These are phyloP conservation scores for Xylaria sp. DNA, from an alignment of 2,329 filamentous ascomycete species.

Conservation along the genomic window DNA sequence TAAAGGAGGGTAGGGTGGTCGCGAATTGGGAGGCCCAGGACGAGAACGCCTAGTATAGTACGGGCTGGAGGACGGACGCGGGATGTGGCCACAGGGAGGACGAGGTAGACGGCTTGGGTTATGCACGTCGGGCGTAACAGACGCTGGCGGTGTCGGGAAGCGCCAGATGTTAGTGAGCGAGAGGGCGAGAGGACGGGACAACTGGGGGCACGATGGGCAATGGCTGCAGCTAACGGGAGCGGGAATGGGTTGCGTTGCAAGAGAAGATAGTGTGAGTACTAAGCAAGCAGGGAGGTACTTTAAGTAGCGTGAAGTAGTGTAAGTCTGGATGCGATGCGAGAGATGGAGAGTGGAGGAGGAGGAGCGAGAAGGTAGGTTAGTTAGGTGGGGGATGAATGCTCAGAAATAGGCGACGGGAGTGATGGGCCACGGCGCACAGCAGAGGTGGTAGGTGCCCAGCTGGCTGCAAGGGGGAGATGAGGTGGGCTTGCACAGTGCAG, in stretches of 20 bases:
- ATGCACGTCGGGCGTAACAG: conserved; percentile 44
- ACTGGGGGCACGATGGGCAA: conserved; percentile 11
- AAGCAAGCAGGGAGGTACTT: neutral
- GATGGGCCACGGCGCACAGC: neutral
- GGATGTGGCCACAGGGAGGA: conserved; percentile 29
- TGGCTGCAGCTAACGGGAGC: conserved; percentile 4
- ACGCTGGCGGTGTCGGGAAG: conserved; percentile 41
- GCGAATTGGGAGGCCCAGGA: conserved; percentile 44
- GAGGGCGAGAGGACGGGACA: conserved; percentile 26
- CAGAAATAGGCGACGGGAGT: conserved; percentile 15
- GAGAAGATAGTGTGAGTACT: neutral
- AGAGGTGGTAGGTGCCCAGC: neutral
- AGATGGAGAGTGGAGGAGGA: neutral
- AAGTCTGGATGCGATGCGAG: neutral
- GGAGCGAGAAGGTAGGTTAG: neutral
- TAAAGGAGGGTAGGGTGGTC: conserved; percentile 46
- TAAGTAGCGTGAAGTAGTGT: neutral
- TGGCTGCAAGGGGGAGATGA: conserved; percentile 26
- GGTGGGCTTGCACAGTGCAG: conserved; percentile 13
- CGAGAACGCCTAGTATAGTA: conserved; percentile 29
- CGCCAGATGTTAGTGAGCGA: conserved; percentile 41
- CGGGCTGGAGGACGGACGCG: conserved; percentile 32
- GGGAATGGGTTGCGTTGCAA: neutral
- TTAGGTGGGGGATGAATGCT: conserved; percentile 2
- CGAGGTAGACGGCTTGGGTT: conserved; percentile 43